Percentiles rank a stretch among this genome's conserved stretches.
Evolutionary conservation across 129 eudicot genomes (phyloP).

Genomic region (Artemisia argyi): DNA sequence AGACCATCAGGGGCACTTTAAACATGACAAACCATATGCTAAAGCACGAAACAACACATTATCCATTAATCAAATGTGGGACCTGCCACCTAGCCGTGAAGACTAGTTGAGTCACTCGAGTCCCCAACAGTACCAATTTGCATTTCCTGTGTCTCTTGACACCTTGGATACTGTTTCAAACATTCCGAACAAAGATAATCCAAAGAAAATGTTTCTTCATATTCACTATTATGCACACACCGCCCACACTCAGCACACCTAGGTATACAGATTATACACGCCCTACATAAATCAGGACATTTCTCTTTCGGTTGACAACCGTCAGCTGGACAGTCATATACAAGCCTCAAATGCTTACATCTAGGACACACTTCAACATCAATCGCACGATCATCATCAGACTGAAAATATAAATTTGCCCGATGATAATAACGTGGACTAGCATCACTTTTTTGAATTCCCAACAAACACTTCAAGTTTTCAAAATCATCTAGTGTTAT

Average conservation of each 20-base stretch:
- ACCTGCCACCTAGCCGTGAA: slow-evolving; percentile 34
- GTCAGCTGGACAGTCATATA: slow-evolving; percentile 78
- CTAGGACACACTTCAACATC: slow-evolving; percentile 80
- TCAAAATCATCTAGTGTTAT: slow-evolving; percentile 62
- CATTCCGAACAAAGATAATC: slow-evolving; percentile 67
- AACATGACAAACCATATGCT: slow-evolving; percentile 11
- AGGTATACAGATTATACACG: slow-evolving; percentile 72
- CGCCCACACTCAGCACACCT: slow-evolving; percentile 81
- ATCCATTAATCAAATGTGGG: background rate
- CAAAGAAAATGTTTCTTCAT: slow-evolving; percentile 74
- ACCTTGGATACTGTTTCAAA: slow-evolving; percentile 36
- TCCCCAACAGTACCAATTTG: slow-evolving; percentile 16
- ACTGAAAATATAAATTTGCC: slow-evolving; percentile 41
- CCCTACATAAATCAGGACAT: slow-evolving; percentile 48
- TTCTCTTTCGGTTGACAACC: slow-evolving; percentile 56
- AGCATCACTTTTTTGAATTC: slow-evolving; percentile 33
- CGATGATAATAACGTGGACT: slow-evolving; percentile 60
- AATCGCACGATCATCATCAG: slow-evolving; percentile 80
- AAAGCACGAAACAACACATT: background rate
- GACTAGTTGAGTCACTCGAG: background rate
- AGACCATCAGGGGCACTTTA: slow-evolving; percentile 7
- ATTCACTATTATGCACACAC: slow-evolving; percentile 59
- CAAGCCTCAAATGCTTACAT: slow-evolving; percentile 69
- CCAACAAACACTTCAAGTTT: slow-evolving; percentile 53
- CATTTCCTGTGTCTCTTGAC: slow-evolving; percentile 36